phyloP scores from a whole-genome alignment of 768 basidiomycete genomes.

The Pholiota microspora region DNA sequence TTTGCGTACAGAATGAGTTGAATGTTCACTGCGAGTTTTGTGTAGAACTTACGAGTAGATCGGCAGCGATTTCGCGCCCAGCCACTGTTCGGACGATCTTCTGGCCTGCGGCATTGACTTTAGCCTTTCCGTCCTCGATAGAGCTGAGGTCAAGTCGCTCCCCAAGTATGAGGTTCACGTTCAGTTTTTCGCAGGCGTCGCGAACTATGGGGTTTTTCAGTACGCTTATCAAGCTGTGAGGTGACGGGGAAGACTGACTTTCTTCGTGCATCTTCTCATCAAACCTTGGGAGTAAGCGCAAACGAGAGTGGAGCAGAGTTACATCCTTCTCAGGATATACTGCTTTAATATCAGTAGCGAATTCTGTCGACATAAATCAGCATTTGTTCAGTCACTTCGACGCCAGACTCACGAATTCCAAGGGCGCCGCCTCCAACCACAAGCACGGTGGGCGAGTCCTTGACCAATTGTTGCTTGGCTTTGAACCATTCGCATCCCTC shows the following conservation, averaged over 20 bases:
- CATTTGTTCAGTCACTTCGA: background rate
- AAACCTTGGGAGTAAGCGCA: conserved; percentile 52
- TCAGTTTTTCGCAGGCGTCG: conserved; percentile 37
- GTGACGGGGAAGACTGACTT: too few species aligned
- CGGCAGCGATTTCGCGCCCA: conserved; percentile 50
- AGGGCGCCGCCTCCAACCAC: conserved; percentile 74
- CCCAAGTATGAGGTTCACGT: conserved; percentile 49
- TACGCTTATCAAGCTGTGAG: too few species aligned
- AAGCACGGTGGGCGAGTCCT: conserved; percentile 48
- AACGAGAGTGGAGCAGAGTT: conserved; percentile 60
- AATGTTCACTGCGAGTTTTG: background rate
- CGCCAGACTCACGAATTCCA: conserved; percentile 57
- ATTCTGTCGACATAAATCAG: conserved; percentile 36
- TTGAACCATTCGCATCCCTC: conserved; percentile 52
- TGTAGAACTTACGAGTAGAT: conserved; percentile 43
- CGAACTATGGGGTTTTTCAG: too few species aligned
- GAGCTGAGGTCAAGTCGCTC: conserved; percentile 50
- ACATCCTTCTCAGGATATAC: conserved; percentile 51
- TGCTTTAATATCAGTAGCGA: conserved; percentile 60
- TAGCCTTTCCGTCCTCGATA: conserved; percentile 23
- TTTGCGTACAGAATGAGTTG: conserved; percentile 19
- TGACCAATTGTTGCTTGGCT: conserved; percentile 46
- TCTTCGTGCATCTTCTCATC: conserved; percentile 50
- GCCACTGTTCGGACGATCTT: conserved; percentile 43
- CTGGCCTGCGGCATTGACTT: conserved; percentile 24